Evolutionary conservation across 1,139 yeast species (phyloP).

Genomic region (Saccharomyces hybrid): DNA sequence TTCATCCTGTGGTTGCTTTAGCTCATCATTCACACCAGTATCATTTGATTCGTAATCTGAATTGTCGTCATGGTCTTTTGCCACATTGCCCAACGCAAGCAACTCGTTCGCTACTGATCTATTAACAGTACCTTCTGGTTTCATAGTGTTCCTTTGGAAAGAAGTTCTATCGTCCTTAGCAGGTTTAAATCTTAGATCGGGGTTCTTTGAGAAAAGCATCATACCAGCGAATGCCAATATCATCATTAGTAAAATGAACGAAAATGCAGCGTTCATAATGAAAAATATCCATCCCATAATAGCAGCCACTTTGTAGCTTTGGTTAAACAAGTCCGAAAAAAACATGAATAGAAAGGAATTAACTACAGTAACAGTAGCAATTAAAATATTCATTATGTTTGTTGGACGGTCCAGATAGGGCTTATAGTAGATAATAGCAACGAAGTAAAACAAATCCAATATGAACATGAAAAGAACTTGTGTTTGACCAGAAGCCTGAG

Average conservation of each 20-base stretch:
- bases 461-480: slow-evolving; percentile 60
- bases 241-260: slow-evolving; percentile 53
- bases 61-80: slow-evolving; percentile 59
- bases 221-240: slow-evolving; percentile 50
- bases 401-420: slow-evolving; percentile 71
- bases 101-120: slow-evolving; percentile 41
- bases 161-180: slow-evolving; percentile 77
- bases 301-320: slow-evolving; percentile 57
- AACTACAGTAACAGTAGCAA: slow-evolving; percentile 53
- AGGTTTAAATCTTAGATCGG: slow-evolving; percentile 77
- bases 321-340: slow-evolving; percentile 64
- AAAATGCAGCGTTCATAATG: slow-evolving; percentile 66
- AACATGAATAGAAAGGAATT: slow-evolving; percentile 68
- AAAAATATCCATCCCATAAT: slow-evolving; percentile 77
- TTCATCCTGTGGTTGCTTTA: not conserved
- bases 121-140: slow-evolving; percentile 9
- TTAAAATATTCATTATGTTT: slow-evolving; percentile 54
- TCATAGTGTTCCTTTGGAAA: slow-evolving; percentile 59
- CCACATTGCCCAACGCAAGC: slow-evolving; percentile 40
- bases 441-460: slow-evolving; percentile 54
- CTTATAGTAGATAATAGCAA: slow-evolving; percentile 45
- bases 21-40: slow-evolving; percentile 4
- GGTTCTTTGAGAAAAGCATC: slow-evolving; percentile 60
- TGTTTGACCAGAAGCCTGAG: slow-evolving; percentile 61
- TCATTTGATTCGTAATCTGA: slow-evolving; percentile 24